A percentile compares a stretch with the other conserved stretches of the same genome.
phyloP scores from a whole-genome alignment of 164 flowering plant species.

The Umbilicus rupestris region DNA sequence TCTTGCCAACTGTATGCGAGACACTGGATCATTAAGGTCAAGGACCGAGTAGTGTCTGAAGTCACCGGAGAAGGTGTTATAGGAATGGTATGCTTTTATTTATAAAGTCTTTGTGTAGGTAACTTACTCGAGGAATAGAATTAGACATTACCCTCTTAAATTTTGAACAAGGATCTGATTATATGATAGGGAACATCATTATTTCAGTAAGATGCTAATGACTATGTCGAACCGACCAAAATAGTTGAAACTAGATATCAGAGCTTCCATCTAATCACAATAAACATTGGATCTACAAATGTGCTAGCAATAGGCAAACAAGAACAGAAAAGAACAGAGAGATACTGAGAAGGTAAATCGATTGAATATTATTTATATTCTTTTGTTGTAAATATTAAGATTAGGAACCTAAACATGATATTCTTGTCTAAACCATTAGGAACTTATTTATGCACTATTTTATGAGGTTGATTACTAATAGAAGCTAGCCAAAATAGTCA shows the following conservation, averaged over 20 bases:
- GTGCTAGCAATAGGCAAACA: neutral
- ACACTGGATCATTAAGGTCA: slow-evolving; percentile 68
- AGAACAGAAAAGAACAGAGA: neutral
- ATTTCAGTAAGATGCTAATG: neutral
- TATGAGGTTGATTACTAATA: neutral
- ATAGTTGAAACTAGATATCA: neutral
- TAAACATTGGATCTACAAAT: neutral
- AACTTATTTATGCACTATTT: neutral
- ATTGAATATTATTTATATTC: neutral
- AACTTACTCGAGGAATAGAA: neutral
- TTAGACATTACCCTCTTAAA: neutral
- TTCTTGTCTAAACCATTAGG: neutral
- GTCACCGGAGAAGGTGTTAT: slow-evolving; percentile 71
- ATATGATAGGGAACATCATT: neutral
- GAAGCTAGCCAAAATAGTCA: too few species aligned
- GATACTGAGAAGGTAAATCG: neutral
- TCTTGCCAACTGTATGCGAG: slow-evolving; percentile 82
- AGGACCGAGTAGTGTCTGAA: slow-evolving; percentile 39
- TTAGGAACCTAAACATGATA: neutral
- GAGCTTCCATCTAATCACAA: neutral
- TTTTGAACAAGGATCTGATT: neutral
- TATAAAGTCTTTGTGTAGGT: neutral
- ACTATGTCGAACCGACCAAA: neutral
- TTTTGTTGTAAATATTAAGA: neutral
- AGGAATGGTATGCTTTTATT: slow-evolving; percentile 50